These are phyloP conservation scores for Hericium rajendrae DNA, from an alignment of 768 basidiomycete genomes.

Conservation along the genomic window DNA sequence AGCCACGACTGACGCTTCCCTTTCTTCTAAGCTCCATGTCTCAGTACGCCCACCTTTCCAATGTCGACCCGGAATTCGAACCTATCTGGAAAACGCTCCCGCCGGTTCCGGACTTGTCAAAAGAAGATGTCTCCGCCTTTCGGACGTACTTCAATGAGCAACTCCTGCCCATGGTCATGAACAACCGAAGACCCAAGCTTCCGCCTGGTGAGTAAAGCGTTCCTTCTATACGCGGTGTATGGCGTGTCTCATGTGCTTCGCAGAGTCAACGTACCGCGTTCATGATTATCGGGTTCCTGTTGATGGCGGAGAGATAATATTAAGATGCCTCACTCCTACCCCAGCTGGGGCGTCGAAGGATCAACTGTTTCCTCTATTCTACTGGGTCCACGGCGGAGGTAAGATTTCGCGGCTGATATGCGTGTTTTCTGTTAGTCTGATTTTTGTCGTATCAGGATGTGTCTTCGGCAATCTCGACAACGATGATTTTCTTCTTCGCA, in stretches of 20 bases:
- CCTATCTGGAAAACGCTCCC: neutral
- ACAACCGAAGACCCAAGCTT: neutral
- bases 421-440: neutral
- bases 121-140: neutral
- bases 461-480: constrained; percentile 7
- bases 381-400: constrained; percentile 10
- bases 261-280: constrained; percentile 5
- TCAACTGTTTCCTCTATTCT: constrained; percentile 3
- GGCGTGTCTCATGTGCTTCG: neutral
- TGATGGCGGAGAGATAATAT: constrained; percentile 4
- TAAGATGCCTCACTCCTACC: neutral
- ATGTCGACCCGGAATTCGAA: neutral
- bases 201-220: neutral
- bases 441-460: constrained; percentile 1
- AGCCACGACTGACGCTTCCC: too few species aligned
- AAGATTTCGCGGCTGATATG: neutral
- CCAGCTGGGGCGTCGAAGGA: neutral
- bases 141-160: neutral
- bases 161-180: neutral
- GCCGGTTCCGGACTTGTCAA: neutral
- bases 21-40: neutral
- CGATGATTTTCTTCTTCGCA: constrained; percentile 11
- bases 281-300: constrained; percentile 5
- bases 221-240: neutral
- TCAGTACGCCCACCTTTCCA: constrained; percentile 1